These are phyloP conservation scores for Verruconis gallopava DNA, from an alignment of 2,329 filamentous ascomycete species.

Conservation along the genomic window DNA sequence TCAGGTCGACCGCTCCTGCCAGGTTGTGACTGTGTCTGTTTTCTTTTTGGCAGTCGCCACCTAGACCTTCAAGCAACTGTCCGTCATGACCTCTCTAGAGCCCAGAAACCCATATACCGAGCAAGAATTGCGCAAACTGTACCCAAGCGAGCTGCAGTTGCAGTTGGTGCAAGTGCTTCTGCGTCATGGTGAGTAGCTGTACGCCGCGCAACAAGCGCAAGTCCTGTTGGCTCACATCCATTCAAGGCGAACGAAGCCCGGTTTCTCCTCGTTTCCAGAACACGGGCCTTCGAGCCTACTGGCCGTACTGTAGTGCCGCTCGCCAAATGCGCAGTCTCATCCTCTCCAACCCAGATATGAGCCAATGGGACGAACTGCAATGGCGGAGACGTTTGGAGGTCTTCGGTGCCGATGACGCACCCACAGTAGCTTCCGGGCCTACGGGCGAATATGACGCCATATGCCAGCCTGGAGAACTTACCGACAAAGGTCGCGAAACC, in stretches of 20 bases:
- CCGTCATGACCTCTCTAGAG: slow-evolving; percentile 60
- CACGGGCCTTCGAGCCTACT: slow-evolving; percentile 45
- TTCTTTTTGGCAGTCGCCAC: no score
- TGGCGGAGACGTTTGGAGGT: slow-evolving; percentile 69
- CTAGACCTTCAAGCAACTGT: no score
- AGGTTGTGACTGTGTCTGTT: no score
- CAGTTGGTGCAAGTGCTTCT: slow-evolving; percentile 70
- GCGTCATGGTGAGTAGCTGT: neutral
- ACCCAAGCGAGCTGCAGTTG: slow-evolving; percentile 66
- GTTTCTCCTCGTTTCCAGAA: slow-evolving; percentile 82
- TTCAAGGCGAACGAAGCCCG: slow-evolving; percentile 60
- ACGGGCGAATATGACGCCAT: slow-evolving; percentile 61
- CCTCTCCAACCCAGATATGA: slow-evolving; percentile 37
- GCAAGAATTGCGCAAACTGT: slow-evolving; percentile 68
- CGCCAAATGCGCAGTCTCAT: slow-evolving; percentile 54
- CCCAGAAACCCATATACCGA: slow-evolving; percentile 65
- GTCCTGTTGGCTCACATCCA: neutral
- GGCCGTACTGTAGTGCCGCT: slow-evolving; percentile 82
- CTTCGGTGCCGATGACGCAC: slow-evolving; percentile 52
- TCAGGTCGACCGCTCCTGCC: no score
- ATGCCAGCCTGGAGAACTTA: slow-evolving; percentile 45
- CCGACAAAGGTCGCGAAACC: slow-evolving; percentile 36
- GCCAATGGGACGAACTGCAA: slow-evolving; percentile 44
- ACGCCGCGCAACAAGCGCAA: neutral
- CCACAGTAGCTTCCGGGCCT: slow-evolving; percentile 55